Conservation (phyloP, 306 rosid species). For the Quercus engelmannii region DNA sequence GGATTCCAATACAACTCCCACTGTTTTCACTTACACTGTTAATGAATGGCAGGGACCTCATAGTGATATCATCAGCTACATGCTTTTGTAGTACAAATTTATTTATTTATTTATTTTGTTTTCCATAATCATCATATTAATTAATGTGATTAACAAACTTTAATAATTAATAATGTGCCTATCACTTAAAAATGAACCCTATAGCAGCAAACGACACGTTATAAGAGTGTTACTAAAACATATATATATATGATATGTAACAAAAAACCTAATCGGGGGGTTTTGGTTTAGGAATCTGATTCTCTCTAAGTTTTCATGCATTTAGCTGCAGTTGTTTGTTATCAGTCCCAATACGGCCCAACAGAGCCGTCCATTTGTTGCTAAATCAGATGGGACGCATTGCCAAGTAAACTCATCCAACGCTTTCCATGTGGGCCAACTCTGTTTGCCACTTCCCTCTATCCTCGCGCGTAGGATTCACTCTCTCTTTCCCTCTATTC, state of each 20-base stretch:
- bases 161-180: background rate
- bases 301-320: background rate
- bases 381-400: background rate
- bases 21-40: too few species aligned
- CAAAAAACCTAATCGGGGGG: background rate
- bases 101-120: too few species aligned
- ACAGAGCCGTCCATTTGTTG: slow-evolving; percentile 4
- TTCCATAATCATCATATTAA: background rate
- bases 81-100: too few species aligned
- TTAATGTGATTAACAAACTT: background rate
- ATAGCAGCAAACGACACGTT: slow-evolving; percentile 2
- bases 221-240: background rate
- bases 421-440: slow-evolving; percentile 19
- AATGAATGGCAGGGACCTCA: too few species aligned
- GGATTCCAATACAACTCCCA: too few species aligned
- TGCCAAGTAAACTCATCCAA: background rate
- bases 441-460: slow-evolving; percentile 23
- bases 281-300: background rate
- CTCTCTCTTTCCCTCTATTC: background rate
- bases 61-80: too few species aligned
- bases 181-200: background rate
- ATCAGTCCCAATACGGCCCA: background rate
- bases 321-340: background rate
- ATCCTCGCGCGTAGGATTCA: background rate
- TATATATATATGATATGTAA: background rate